Base-by-base conservation (phyloP, 345 rosid genomes). In the Firmiana major region DNA sequence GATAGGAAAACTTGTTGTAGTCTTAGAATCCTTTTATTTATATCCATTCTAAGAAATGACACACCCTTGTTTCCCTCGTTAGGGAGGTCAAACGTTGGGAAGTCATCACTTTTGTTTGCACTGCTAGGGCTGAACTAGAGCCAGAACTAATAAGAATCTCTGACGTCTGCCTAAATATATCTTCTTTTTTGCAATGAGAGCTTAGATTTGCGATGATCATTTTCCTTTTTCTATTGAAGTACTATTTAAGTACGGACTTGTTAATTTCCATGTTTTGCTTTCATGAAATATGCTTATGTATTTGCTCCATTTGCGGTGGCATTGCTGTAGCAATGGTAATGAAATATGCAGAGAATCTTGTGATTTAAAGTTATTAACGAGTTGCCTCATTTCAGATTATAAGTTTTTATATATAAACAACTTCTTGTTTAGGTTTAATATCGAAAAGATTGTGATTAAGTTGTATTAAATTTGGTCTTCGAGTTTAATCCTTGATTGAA, bases 291-390 rank as follows among this genome's bases (percentile, higher is more conserved):
- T 6, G 68, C 55, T 15, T 82, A 8, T 64, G 22, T 57, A 73
- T 13, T 58, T 77, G 31, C 78, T 75, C 60, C 62, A 42, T 81
- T 45, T 81, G 84, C 88, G 92, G 98, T 88, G 99, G 99, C 60
- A 88, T 93, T 63, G 99, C 98, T 53, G 99, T 93, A 31, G 92
- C 99, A 6, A 92, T 96, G 99, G 98, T 96, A 60, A 96, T 96
- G 99, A 96, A 96, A 77, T 93, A 87, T 78, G 99, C 98, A 17
- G 97, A 96, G 88, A 93, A 96, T 68, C 91, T 93, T 78, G 99
- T 93, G 68, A 96, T n/a, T n/a, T n/a, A n/a, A n/a, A n/a, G n/a
- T n/a, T n/a, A n/a, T n/a, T n/a, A n/a, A n/a, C n/a, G n/a, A n/a
- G n/a, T n/a, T n/a, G n/a, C n/a, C n/a, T n/a, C n/a, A n/a, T n/a